Base-by-base conservation (phyloP, 805 yeast genomes). In the Jamesozyma rosinii region DNA sequence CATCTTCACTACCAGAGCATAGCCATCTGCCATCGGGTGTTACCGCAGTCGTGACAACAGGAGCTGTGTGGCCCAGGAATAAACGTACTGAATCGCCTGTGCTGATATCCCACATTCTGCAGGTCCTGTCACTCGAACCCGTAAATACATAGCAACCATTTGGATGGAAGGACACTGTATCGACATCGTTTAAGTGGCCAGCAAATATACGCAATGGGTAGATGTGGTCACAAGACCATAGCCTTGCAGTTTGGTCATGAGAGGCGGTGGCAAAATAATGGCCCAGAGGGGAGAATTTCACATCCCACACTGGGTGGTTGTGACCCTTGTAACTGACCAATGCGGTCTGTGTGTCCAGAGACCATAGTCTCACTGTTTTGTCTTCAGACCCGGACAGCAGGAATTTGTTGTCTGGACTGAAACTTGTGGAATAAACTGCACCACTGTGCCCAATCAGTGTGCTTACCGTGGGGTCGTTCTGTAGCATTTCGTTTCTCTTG, bases 201-300 rank as follows among this genome's bases (percentile, higher is more conserved):
- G 97, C 97, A 69, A 92, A 90, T 21, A 92, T 85, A 52, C 98
- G 73, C 54, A 92, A 70, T 31, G 99, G 97, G 60, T 90, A 89
- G 37, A 92, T 89, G 64, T 92, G 99, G 62, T 92, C 98, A 53
- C 95, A 87, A 21, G 95, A 88, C 99, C 99, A 92, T 44, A 92
- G 70, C 48, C 97, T 75, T 1, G 97, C 97, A 0, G 98, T 92
- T 62, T 89, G 97, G 60, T 92, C 99, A 59, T 89, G 96, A 2
- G 96, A 86, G 0, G 94, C 96, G 0, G 97, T 89, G n/a, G 94
- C 96, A 64, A 92, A 92, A 66, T 92, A 92, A 66, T 92, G 97
- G 4, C 98, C 98, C 54, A 84, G 68, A 2, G 98, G 98, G 2
- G 95, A 81, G 58, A 87, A 92, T 54, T 83, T 76, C 6, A 92